Percentiles rank a stretch among this genome's conserved stretches.
Evolutionary conservation across 108 stramenopile species (phyloP).

Genomic region (Fragilariopsis cylindrus): DNA sequence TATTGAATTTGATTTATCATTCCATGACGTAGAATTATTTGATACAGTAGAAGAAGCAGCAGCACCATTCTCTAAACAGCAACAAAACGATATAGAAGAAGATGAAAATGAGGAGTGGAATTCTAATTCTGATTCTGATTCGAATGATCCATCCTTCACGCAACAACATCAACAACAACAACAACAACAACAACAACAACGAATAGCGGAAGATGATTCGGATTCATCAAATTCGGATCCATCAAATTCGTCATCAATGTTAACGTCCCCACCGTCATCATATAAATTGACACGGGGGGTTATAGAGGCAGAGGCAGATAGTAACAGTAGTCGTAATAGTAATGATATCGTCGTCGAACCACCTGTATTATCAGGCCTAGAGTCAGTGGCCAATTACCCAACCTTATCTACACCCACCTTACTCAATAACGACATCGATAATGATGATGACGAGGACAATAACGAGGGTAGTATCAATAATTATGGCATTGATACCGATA

Average conservation of each 20-base stretch:
- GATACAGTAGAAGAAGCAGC: background rate
- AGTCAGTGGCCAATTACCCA: no score
- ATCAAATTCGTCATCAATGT: no score
- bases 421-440: no score
- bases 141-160: no score
- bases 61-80: background rate
- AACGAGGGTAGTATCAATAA: no score
- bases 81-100: background rate
- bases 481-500: no score
- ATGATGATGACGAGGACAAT: no score
- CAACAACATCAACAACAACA: background rate
- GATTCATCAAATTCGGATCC: background rate
- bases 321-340: no score
- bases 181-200: background rate
- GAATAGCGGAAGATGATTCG: background rate
- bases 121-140: background rate
- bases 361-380: background rate
- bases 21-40: background rate
- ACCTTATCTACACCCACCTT: no score
- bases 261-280: no score
- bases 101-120: background rate
- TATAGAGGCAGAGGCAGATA: no score
- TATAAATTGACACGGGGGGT: no score
- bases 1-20: background rate
- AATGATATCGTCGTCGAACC: background rate